Evolutionary conservation across 495 filamentous ascomycete species (phyloP), one percentile per base, ranked within the genome.

Genomic region (Aspergillus ostianus): DNA sequence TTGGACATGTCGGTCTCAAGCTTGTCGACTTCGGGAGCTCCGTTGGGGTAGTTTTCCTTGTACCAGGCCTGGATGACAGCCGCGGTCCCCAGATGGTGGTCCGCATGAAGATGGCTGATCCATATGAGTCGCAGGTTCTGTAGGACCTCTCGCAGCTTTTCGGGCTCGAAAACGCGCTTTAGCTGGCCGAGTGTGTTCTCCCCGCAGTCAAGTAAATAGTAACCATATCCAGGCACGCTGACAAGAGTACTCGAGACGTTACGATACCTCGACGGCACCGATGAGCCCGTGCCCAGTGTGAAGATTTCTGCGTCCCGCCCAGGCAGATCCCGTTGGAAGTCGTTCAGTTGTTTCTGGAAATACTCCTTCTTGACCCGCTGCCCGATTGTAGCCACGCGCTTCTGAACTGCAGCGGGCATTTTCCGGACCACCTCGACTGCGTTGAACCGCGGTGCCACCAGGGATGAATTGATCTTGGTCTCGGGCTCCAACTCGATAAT

Each of bases 161-260:
- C 71, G 5, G 79, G 74, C 4, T 79, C 78, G 64, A 87, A 95
- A 4, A 89, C 73, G 47, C 94, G 89, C 55, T 84, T 84, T 20
- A 99, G 71, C 67, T 97, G 93, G n/a, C 94, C 94, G 17, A 98
- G 79, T 0, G 94, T 97, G 63, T 90, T 90, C 72, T 99, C 94
- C 59, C 94, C 94, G 63, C 87, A 90, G 71, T 99, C 94, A 47
- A 99, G 80, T 3, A 99, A 73, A 58, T 93, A 93, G 67, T 82
- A 92, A 9, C 94, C 94, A 51, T 80, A 82, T 0, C 85, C 88
- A n/a, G 94, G 94, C 2, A 93, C 87, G 20, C 90, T 82, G 45
- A 98, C 64, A 8, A 99, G 78, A 1, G 91, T 97, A 6, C 88
- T 86, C 26, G 92, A 96, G 46, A 98, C 94, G 70, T 98, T 99